Evolutionary conservation across 495 filamentous ascomycete species (phyloP).

Genomic region (Xylaria cubensis): DNA sequence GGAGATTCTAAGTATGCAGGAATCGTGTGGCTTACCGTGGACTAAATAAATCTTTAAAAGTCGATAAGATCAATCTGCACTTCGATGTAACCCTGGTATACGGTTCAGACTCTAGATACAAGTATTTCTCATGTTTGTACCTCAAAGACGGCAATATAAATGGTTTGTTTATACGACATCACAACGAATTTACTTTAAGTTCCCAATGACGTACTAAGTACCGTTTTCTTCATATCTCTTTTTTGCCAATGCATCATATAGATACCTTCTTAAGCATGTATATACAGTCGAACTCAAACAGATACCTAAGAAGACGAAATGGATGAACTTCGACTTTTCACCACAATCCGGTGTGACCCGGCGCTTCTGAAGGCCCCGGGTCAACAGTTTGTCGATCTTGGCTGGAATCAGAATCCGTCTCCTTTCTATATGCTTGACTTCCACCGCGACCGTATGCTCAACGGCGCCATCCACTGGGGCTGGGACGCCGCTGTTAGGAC

Average conservation of each 20-base stretch:
- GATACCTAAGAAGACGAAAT: conserved; percentile 6
- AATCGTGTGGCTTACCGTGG: neutral
- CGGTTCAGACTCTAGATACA: too few species aligned
- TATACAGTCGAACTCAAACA: neutral
- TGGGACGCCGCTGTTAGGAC: conserved; percentile 57
- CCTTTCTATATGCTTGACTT: conserved; percentile 84
- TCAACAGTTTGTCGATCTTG: conserved; percentile 41
- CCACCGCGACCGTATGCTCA: conserved; percentile 80
- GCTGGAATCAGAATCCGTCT: conserved; percentile 58
- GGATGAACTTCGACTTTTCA: conserved; percentile 65
- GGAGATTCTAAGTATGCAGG: neutral
- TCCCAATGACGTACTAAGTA: neutral
- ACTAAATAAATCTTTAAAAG: neutral
- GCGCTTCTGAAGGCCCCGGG: conserved; percentile 53
- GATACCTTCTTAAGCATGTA: neutral
- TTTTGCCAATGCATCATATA: neutral
- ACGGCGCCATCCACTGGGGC: conserved; percentile 71
- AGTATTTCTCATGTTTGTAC: too few species aligned
- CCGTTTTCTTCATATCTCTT: neutral
- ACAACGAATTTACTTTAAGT: neutral
- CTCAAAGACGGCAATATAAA: neutral
- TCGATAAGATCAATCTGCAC: neutral
- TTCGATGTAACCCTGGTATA: too few species aligned
- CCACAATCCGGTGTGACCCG: conserved; percentile 79
- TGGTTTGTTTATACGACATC: neutral